Evolutionary conservation across 169 alveolate genomes (phyloP).

Genomic region (Plasmodium sp.): DNA sequence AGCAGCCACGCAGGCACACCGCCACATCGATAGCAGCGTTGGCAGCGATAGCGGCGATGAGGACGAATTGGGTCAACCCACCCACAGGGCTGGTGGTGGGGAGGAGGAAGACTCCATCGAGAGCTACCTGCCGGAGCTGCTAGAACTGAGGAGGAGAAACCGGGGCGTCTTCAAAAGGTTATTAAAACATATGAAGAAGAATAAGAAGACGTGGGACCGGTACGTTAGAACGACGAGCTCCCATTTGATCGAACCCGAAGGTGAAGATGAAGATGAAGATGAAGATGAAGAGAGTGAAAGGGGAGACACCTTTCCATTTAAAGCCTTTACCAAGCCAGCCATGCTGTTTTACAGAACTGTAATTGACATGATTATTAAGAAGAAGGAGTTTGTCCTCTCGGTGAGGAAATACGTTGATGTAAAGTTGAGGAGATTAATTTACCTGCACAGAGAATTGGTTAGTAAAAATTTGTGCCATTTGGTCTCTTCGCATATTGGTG

Average conservation of each 20-base stretch:
- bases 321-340: slow-evolving; percentile 9
- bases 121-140: slow-evolving; percentile 1
- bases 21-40: neutral
- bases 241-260: neutral
- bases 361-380: slow-evolving; percentile 17
- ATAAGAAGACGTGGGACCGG: neutral
- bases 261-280: neutral
- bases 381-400: neutral
- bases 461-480: slow-evolving; percentile 17
- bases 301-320: neutral
- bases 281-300: neutral
- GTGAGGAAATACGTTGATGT: neutral
- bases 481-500: neutral
- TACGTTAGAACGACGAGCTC: neutral
- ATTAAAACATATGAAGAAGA: neutral
- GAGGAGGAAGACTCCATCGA: neutral
- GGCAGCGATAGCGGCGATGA: slow-evolving; percentile 5
- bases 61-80: neutral
- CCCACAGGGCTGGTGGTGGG: neutral
- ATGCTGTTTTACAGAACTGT: slow-evolving; percentile 17
- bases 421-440: neutral
- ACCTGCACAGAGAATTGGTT: neutral
- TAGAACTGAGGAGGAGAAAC: neutral
- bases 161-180: slow-evolving; percentile 1
- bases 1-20: neutral